Percentiles rank a stretch among this genome's conserved stretches.
Conservation (phyloP, 2,329 filamentous ascomycete species). For the Cryphonectria naterciae region DNA sequence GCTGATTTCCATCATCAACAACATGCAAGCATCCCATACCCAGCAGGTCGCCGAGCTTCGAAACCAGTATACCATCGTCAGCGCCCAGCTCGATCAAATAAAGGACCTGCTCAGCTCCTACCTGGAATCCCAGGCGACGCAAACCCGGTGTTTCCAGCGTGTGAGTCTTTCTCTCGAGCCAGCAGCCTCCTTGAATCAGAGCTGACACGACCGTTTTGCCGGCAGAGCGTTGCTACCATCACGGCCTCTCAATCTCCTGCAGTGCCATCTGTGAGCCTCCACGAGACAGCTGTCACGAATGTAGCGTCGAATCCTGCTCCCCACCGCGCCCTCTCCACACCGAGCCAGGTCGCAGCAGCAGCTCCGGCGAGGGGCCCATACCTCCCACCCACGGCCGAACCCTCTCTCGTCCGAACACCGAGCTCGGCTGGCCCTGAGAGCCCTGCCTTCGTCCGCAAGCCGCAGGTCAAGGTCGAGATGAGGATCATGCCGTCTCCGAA, state of each 20-base stretch:
- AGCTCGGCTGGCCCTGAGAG: neutral
- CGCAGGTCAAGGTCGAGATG: slow-evolving; percentile 17
- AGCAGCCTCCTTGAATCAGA: neutral
- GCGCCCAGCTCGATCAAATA: slow-evolving; percentile 41
- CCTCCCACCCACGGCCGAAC: slow-evolving; percentile 1
- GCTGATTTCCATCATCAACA: slow-evolving; percentile 41
- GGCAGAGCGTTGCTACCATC: slow-evolving; percentile 12
- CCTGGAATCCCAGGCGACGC: slow-evolving; percentile 34
- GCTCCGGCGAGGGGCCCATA: neutral
- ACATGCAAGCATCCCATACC: slow-evolving; percentile 41
- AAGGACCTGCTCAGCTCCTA: slow-evolving; percentile 36
- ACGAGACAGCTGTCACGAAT: neutral
- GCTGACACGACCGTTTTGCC: neutral
- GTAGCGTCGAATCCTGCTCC: neutral
- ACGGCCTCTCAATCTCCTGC: neutral
- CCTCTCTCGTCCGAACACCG: neutral
- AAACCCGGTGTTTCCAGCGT: slow-evolving; percentile 39
- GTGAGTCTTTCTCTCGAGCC: slow-evolving; percentile 33
- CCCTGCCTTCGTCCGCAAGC: neutral
- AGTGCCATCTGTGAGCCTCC: neutral
- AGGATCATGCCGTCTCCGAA: slow-evolving; percentile 20
- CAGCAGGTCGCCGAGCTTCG: slow-evolving; percentile 41
- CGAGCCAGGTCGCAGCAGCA: neutral
- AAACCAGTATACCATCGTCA: slow-evolving; percentile 40
- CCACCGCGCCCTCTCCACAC: neutral